These are phyloP conservation scores for Trametes villosa DNA, from an alignment of 768 basidiomycete species.

Conservation along the genomic window DNA sequence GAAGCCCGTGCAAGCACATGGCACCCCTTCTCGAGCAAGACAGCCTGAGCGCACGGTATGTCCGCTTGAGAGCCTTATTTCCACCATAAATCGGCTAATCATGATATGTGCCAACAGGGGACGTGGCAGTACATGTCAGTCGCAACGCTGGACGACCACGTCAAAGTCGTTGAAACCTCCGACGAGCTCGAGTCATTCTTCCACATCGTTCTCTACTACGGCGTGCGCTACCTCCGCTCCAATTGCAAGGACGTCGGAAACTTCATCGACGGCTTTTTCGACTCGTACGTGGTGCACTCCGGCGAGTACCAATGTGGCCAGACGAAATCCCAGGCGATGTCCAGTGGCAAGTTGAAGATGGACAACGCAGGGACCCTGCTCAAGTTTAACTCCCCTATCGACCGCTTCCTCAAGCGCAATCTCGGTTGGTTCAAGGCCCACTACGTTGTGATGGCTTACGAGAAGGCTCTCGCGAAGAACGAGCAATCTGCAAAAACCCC, in stretches of 20 bases:
- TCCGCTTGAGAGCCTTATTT: background rate
- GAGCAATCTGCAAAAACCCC: too few species aligned
- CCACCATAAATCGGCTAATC: background rate
- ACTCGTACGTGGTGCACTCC: background rate
- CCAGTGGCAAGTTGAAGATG: background rate
- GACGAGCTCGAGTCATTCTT: conserved; percentile 27
- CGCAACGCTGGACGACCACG: background rate
- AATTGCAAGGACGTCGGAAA: background rate
- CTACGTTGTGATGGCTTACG: background rate
- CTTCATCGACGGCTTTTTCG: conserved; percentile 10
- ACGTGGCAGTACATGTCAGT: conserved; percentile 26
- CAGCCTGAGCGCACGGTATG: conserved; percentile 12
- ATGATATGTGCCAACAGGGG: conserved; percentile 1
- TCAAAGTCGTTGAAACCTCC: conserved; percentile 1
- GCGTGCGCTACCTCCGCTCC: conserved; percentile 11
- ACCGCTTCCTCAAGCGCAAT: background rate
- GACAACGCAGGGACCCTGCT: background rate
- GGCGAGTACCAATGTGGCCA: background rate
- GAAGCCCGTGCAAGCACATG: background rate
- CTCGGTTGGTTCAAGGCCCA: conserved; percentile 7
- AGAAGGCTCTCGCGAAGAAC: background rate
- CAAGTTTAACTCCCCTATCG: background rate
- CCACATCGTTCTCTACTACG: conserved; percentile 17
- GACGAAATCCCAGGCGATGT: background rate
- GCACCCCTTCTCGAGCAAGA: background rate